Conservation (phyloP, 2,329 filamentous ascomycete genomes). For the Neofusicoccum sp. region DNA sequence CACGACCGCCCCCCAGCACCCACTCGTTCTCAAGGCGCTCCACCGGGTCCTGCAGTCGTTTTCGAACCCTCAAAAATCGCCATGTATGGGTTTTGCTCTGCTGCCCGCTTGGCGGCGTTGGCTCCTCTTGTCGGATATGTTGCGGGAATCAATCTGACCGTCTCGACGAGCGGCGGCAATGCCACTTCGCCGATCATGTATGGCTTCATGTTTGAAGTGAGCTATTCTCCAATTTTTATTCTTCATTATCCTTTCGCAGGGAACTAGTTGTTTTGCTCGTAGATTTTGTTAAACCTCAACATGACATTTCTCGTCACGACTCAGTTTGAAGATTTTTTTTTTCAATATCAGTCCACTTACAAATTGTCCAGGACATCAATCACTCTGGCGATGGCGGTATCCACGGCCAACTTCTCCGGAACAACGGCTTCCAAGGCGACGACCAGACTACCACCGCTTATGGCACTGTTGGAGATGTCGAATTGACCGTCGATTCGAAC, state of each 20-base stretch:
- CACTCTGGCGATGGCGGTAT: slow-evolving; percentile 19
- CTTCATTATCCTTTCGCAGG: neutral
- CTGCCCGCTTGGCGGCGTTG: neutral
- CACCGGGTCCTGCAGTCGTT: neutral
- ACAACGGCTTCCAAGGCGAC: slow-evolving; percentile 18
- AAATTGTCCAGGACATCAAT: slow-evolving; percentile 17
- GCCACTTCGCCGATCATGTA: slow-evolving; percentile 40
- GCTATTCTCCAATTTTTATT: neutral
- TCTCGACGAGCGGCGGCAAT: slow-evolving; percentile 36
- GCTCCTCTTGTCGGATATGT: neutral
- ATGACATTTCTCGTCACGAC: neutral
- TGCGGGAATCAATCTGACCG: slow-evolving; percentile 22
- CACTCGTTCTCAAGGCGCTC: neutral
- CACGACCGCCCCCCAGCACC: neutral
- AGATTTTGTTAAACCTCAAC: neutral
- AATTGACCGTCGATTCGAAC: slow-evolving; percentile 21
- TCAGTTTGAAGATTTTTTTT: neutral
- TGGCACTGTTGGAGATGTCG: slow-evolving; percentile 29
- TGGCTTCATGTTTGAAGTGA: slow-evolving; percentile 45
- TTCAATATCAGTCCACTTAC: neutral
- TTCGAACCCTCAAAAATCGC: neutral
- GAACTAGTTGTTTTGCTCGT: too few species aligned
- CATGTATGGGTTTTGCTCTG: neutral
- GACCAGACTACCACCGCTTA: slow-evolving; percentile 29
- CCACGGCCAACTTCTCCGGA: slow-evolving; percentile 17